Conservation (phyloP, 306 rosid species). For the Quercus glauca region DNA sequence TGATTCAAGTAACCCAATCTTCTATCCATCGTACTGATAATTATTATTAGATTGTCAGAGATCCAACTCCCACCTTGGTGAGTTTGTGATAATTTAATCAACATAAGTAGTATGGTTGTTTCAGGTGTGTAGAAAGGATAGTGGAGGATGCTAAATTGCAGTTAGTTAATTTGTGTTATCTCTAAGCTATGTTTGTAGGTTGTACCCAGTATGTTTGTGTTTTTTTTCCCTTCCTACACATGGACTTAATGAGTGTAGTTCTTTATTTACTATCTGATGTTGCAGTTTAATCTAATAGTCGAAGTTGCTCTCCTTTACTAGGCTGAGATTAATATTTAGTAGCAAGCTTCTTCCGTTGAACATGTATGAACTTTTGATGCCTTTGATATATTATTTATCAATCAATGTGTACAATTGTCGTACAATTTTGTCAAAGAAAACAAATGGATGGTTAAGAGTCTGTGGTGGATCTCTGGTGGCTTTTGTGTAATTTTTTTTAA, state of each 20-base stretch:
- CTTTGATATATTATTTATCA: no score
- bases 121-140: slow-evolving; percentile 21
- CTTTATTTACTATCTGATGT: neutral
- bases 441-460: no score
- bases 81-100: slow-evolving; percentile 3
- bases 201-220: neutral
- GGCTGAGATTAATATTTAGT: neutral
- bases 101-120: slow-evolving; percentile 3
- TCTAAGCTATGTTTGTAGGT: neutral
- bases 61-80: slow-evolving; percentile 21
- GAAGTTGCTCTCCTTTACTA: neutral
- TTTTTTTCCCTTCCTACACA: neutral
- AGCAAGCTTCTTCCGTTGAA: neutral
- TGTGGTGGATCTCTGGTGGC: no score
- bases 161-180: neutral
- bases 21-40: slow-evolving; percentile 42
- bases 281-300: neutral
- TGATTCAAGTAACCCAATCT: slow-evolving; percentile 50
- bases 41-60: slow-evolving; percentile 23
- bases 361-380: no score
- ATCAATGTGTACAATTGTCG: no score
- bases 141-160: slow-evolving; percentile 13
- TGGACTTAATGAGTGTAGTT: neutral
- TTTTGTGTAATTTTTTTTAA: no score
- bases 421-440: no score